Percentiles rank a stretch among this genome's conserved stretches.
phyloP scores from a whole-genome alignment of 192 early-diverging fungal species.

The Tieghemiomyces parasiticus region DNA sequence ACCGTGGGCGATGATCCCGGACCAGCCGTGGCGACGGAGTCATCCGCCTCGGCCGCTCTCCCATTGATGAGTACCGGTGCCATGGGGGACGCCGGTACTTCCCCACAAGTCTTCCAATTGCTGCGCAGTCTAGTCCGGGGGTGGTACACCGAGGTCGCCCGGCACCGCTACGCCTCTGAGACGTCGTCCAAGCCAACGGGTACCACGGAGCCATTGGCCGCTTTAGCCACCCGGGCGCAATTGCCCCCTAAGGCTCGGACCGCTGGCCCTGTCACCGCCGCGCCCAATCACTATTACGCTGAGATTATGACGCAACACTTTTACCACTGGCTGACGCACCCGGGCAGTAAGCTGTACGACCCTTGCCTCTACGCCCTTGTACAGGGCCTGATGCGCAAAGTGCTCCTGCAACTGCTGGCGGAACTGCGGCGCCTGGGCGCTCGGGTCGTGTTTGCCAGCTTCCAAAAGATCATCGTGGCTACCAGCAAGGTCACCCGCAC shows the following conservation, averaged over 20 bases:
- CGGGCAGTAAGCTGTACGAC: conserved; percentile 65
- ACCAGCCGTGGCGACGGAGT: no score
- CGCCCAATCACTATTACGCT: conserved; percentile 21
- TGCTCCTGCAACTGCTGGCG: conserved; percentile 67
- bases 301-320: conserved; percentile 70
- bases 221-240: no score
- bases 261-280: neutral
- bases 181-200: no score
- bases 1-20: no score
- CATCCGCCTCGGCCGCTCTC: no score
- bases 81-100: conserved; percentile 20
- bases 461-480: conserved; percentile 65
- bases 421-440: conserved; percentile 69
- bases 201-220: no score
- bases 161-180: conserved; percentile 38
- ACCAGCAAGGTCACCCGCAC: conserved; percentile 62
- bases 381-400: conserved; percentile 79
- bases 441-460: conserved; percentile 58
- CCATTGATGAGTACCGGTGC: no score
- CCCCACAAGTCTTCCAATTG: conserved; percentile 41
- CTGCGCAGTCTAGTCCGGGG: conserved; percentile 60
- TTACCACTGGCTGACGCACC: conserved; percentile 75
- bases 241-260: no score
- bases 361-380: conserved; percentile 63
- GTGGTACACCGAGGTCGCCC: conserved; percentile 59